Conservation (phyloP, 768 basidiomycete species). For the Amyloporia xantha region DNA sequence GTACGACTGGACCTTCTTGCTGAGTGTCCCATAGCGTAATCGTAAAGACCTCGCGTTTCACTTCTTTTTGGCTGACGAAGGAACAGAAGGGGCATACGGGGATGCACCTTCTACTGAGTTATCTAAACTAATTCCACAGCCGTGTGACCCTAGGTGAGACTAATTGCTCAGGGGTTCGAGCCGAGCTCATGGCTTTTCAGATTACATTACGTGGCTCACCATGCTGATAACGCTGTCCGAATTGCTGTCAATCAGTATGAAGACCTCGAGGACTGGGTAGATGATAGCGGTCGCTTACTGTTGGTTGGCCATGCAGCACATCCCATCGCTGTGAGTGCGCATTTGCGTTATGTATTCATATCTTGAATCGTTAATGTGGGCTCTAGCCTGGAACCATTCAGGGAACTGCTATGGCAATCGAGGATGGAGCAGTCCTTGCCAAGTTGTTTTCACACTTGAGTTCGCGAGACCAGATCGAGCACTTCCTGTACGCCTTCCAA, state of each 20-base stretch:
- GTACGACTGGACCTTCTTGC: too few relatives aligned
- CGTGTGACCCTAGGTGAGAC: not conserved
- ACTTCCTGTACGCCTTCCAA: slow-evolving; percentile 29
- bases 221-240: slow-evolving; percentile 11
- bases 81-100: slow-evolving; percentile 8
- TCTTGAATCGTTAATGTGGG: not conserved
- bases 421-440: slow-evolving; percentile 34
- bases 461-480: slow-evolving; percentile 22
- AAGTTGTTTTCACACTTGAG: slow-evolving; percentile 33
- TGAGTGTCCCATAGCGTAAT: slow-evolving; percentile 5
- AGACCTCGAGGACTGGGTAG: slow-evolving; percentile 28
- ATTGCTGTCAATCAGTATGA: slow-evolving; percentile 15
- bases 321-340: slow-evolving; percentile 27
- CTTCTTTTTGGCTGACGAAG: slow-evolving; percentile 9
- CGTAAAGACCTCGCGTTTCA: slow-evolving; percentile 20
- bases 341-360: not conserved
- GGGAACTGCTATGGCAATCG: slow-evolving; percentile 29
- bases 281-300: slow-evolving; percentile 23
- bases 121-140: not conserved
- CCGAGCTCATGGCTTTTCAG: not conserved
- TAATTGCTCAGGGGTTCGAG: not conserved
- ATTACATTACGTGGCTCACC: not conserved
- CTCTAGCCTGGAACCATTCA: slow-evolving; percentile 27
- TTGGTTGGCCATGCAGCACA: slow-evolving; percentile 33
- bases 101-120: not conserved